Base-by-base conservation (phyloP, 2,329 filamentous ascomycete genomes). In the Dichotomopilus funicola region DNA sequence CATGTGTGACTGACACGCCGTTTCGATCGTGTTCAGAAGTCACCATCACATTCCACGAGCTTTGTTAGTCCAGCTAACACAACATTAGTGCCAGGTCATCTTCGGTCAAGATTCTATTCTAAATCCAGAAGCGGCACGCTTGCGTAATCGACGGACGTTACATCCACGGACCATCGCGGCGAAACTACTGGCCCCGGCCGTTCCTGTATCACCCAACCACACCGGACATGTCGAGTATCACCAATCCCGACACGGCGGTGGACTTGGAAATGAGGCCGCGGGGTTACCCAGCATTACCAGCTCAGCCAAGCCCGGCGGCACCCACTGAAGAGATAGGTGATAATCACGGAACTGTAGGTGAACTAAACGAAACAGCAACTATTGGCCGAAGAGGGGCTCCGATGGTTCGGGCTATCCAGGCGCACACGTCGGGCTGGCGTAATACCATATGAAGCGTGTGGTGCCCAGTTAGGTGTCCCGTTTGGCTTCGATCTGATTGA, bases 211-310 rank as follows among this genome's bases (percentile, higher is more conserved):
- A 47, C 42, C 35, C 50, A 50, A 50, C 40, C 41, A 44, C 33
- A 34, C n/a, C 54, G 6, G 33, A 19, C 4, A 50, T 45, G 38
- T 50, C 42, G 38, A 38, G 44, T 41, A 43, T 54, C 57, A 34
- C 61, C 62, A 64, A 61, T 64, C 56, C 52, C 40, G 50, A 55
- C 38, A 44, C 53, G 57, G 51, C 51, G 53, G 55, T 31, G 41
- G 27, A 13, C 43, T 55, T 34, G 45, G 34, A 13, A 43, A 35
- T 46, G 42, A 42, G 44, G 33, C 33, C 40, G 58, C 35, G 49
- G 49, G 38, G 50, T 37, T 36, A 7, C 48, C 49, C 40, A 35
- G 51, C 43, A 46, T 40, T 27, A 13, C 42, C n/a, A 36, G 37
- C 27, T 19, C n/a, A 19, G 44, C 33, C 49, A 31, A 51, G 52